Conservation (phyloP, 805 yeast species). For the Myxozyma neotropica region DNA sequence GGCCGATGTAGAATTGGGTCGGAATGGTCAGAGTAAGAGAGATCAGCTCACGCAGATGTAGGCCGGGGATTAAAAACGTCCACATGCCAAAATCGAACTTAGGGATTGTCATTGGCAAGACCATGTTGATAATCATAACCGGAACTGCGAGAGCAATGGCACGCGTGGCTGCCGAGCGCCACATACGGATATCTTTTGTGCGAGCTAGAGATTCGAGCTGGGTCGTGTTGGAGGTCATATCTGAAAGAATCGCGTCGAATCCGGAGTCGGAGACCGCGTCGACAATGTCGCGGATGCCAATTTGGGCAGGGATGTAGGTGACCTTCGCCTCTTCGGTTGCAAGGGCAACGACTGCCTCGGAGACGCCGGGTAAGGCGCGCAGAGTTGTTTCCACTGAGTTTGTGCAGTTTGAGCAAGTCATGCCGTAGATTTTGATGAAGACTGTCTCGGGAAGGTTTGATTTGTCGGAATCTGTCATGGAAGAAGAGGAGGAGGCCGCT, state of each 20-base stretch:
- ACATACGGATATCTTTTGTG: conserved; percentile 68
- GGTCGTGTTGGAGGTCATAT: conserved; percentile 56
- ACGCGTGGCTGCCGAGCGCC: conserved; percentile 61
- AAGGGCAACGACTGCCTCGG: conserved; percentile 53
- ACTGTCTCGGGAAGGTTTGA: conserved; percentile 25
- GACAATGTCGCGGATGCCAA: conserved; percentile 69
- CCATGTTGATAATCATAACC: conserved; percentile 51
- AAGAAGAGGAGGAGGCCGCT: conserved; percentile 12
- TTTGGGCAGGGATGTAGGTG: conserved; percentile 51
- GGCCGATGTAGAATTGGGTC: conserved; percentile 69
- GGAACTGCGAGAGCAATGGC: conserved; percentile 65
- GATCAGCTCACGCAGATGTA: conserved; percentile 64
- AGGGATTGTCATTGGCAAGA: conserved; percentile 34
- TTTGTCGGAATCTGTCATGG: conserved; percentile 10
- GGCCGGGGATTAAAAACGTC: conserved; percentile 55
- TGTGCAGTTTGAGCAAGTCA: conserved; percentile 63
- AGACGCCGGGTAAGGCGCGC: conserved; percentile 52
- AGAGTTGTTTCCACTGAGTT: conserved; percentile 54
- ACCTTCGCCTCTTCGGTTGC: conserved; percentile 59
- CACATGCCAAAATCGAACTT: conserved; percentile 38
- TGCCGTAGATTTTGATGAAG: conserved; percentile 50
- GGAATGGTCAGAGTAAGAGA: conserved; percentile 60
- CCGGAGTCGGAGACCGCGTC: conserved; percentile 55
- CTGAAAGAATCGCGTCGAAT: conserved; percentile 52
- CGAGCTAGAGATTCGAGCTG: conserved; percentile 73